phyloP scores from a whole-genome alignment of 2,329 filamentous ascomycete genomes.

The Epichloe typhina region DNA sequence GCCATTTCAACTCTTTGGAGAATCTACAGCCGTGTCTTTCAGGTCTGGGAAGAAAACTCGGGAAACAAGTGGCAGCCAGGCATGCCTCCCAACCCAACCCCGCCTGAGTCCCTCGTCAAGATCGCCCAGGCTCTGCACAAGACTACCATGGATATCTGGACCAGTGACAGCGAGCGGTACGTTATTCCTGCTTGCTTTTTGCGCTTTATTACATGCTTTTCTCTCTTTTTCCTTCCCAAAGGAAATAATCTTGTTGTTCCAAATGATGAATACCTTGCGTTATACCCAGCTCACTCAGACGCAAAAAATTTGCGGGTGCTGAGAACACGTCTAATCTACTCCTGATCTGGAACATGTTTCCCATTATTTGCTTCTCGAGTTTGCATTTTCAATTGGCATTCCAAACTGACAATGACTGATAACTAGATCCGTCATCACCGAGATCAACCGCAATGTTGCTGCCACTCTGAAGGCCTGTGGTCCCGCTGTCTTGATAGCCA shows the following conservation, averaged over 20 bases:
- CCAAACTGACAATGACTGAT: neutral
- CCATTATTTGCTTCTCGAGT: conserved; percentile 3
- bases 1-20: conserved; percentile 87
- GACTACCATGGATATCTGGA: conserved; percentile 74
- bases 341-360: conserved; percentile 16
- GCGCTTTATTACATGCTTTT: neutral
- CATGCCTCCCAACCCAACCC: conserved; percentile 68
- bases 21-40: conserved; percentile 81
- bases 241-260: conserved; percentile 12
- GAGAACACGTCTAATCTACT: conserved; percentile 54
- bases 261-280: conserved; percentile 81
- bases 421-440: conserved; percentile 69
- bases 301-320: conserved; percentile 69
- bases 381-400: neutral
- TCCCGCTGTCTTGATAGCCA: conserved; percentile 66
- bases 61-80: conserved; percentile 82
- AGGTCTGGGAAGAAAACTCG: conserved; percentile 61
- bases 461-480: conserved; percentile 85
- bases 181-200: conserved; percentile 26
- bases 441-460: conserved; percentile 88
- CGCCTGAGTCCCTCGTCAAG: conserved; percentile 66
- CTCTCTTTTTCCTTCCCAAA: neutral
- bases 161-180: conserved; percentile 86
- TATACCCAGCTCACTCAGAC: conserved; percentile 99
- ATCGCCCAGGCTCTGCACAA: conserved; percentile 77